Evolutionary conservation across 2,329 filamentous ascomycete species (phyloP).

Genomic region (Simplicillium sp.): DNA sequence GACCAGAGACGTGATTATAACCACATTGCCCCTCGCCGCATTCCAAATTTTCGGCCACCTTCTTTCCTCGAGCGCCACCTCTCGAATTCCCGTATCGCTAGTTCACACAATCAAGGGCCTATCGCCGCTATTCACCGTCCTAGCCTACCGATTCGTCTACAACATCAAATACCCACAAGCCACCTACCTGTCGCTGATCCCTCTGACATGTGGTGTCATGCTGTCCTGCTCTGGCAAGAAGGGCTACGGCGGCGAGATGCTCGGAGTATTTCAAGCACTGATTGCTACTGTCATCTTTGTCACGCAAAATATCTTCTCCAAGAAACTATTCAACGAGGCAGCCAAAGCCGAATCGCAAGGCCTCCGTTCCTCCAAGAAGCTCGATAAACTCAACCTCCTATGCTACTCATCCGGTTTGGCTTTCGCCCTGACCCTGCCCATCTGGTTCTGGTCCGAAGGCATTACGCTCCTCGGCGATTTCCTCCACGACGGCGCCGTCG

Average conservation of each 20-base stretch:
- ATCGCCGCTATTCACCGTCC: constrained; percentile 87
- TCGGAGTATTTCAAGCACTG: constrained; percentile 84
- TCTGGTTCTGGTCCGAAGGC: constrained; percentile 92
- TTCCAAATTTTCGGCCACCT: constrained; percentile 95
- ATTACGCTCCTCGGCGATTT: constrained; percentile 69
- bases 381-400: constrained; percentile 92
- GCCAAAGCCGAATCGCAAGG: constrained; percentile 74
- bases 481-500: constrained; percentile 68
- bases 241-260: constrained; percentile 70
- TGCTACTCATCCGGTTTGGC: constrained; percentile 96
- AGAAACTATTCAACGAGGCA: constrained; percentile 93
- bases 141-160: constrained; percentile 85
- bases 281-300: constrained; percentile 91
- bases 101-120: constrained; percentile 98
- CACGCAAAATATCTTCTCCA: constrained; percentile 97
- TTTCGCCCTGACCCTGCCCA: constrained; percentile 76
- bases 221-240: constrained; percentile 84
- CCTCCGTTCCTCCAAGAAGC: constrained; percentile 56
- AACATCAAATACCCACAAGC: constrained; percentile 77
- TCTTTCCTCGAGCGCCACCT: constrained; percentile 85
- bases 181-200: constrained; percentile 84
- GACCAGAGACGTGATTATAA: constrained; percentile 69
- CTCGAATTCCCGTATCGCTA: constrained; percentile 89
- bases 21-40: constrained; percentile 80
- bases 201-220: constrained; percentile 88